Evolutionary conservation across 2,329 filamentous ascomycete species (phyloP), one percentile per base, ranked within the genome.

Genomic region (Epichloe sp.): DNA sequence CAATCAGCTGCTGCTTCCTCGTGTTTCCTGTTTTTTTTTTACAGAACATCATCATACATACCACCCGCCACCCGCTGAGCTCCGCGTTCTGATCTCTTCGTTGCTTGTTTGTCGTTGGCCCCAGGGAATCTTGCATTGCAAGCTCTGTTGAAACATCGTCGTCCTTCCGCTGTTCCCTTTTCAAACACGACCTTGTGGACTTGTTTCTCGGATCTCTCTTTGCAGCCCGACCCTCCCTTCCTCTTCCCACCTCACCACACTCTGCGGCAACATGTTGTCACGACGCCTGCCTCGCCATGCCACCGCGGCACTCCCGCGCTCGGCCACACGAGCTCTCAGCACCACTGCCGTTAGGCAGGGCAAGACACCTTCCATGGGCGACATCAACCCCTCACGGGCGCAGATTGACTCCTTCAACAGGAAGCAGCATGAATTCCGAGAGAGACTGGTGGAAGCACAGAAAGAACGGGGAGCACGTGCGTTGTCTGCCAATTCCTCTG

Each of bases 381-480:
- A 98, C 69, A 82, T 98, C 61, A 73, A 85, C 76, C 68, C 70
- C 17, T 65, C 67, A 44, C 79, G 83, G 47, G 75, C 86, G 56
- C 80, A 80, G 55, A 83, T 86, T 57, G 75, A 82, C 49, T 74
- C 77, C 52, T 98, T 97, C 77, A 88, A 86, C 65, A 72, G 77
- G 62, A 88, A 85, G 69, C 90, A 95, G 73, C 85, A 84, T 69
- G 77, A 83, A 63, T 97, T 96, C 72, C 86, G 93, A 65, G 83
- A 90, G 69, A 80, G 86, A 66, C 74, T 95, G 62, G 78, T 82
- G 61, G 79, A 84, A 69, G 82, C 82, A 65, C 82, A 86, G 70
- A 86, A 84, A 74, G 86, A 86, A 71, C 80, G 85, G 75, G 83
- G 87, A 83, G 86, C 89, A 77, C 90, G 89, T 95, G 74, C 70